Evolutionary conservation across 2,329 filamentous ascomycete genomes (phyloP), one percentile per base, ranked within the genome.

Genomic region (Fusarium keratoplasticum): DNA sequence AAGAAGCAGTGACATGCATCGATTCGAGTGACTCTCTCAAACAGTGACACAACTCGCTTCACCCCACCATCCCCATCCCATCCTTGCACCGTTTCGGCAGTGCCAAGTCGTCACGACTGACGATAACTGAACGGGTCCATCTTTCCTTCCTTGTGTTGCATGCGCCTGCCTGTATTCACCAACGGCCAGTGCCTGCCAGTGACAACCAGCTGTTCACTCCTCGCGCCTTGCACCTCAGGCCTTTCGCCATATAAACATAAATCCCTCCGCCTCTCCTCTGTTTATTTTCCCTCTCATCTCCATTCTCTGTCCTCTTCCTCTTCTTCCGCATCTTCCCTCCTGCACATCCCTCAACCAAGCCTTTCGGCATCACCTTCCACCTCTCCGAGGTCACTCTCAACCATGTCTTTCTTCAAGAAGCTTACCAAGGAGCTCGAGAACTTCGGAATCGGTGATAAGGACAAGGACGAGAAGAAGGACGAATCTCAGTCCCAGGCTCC

Each of bases 321-420:
- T 50, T 33, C 61, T 57, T 62, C 50, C 31, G 52, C 31, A 44
- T 61, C 25, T 14, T 47, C n/a, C 44, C 62, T 29, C n/a, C 44
- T 55, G 5, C 55, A 58, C 64, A 66, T 61, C 73, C 62, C 57
- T 42, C 57, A 66, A 35, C 42, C 57, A 44, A 50, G 22, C 60
- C 65, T 59, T 54, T 57, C 61, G 69, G 58, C 68, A 70, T 65
- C 68, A 63, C 47, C 62, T 54, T 9, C 29, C 9, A 31, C 29
- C 29, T 31, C 29, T 31, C 20, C 57, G 29, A 66, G 42, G 31
- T 33, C 33, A 47, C 38, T 22, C 31, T 40, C 61, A 76, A 80
- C 62, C 71, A 86, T 86, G 84, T 86, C 84, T 38, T 86, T 86
- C 77, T 83, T 86, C 77, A 83, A 83, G 71, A 85, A 85, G 75